phyloP scores from a whole-genome alignment of 169 alveolate species.

The Toxoplasma gondii region DNA sequence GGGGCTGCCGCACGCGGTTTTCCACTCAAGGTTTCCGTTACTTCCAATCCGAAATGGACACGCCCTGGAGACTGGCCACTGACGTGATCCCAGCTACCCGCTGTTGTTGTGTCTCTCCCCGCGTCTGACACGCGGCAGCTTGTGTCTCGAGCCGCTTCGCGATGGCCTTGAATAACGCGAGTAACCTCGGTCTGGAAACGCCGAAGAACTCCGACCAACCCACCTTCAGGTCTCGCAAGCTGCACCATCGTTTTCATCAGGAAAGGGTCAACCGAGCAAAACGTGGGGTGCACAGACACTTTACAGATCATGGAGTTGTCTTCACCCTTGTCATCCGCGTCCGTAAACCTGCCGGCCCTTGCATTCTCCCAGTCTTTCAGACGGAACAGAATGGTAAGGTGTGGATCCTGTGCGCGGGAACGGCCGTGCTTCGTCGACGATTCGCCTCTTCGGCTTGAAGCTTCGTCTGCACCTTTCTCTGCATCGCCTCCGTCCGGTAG shows the following conservation, averaged over 20 bases:
- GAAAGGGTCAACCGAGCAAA: constrained; percentile 60
- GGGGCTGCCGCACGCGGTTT: background rate
- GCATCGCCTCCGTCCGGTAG: background rate
- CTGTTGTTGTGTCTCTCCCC: no score
- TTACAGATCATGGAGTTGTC: background rate
- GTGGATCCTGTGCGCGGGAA: background rate
- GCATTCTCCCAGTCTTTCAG: constrained; percentile 15
- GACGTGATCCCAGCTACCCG: no score
- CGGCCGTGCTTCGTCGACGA: background rate
- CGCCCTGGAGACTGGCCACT: background rate
- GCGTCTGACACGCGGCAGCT: no score
- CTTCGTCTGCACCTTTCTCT: background rate
- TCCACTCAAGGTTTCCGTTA: no score
- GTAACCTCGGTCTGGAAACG: background rate
- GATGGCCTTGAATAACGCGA: background rate
- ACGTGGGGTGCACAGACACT: constrained; percentile 59
- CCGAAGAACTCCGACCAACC: background rate
- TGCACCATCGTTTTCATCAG: constrained; percentile 33
- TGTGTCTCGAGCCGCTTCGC: background rate
- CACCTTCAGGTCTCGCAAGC: background rate
- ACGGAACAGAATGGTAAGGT: background rate
- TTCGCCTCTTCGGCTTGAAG: background rate
- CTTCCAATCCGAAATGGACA: background rate
- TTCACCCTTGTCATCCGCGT: background rate
- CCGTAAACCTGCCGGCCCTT: background rate